phyloP scores from a whole-genome alignment of 805 yeast species.

The Monosporozyma unispora region DNA sequence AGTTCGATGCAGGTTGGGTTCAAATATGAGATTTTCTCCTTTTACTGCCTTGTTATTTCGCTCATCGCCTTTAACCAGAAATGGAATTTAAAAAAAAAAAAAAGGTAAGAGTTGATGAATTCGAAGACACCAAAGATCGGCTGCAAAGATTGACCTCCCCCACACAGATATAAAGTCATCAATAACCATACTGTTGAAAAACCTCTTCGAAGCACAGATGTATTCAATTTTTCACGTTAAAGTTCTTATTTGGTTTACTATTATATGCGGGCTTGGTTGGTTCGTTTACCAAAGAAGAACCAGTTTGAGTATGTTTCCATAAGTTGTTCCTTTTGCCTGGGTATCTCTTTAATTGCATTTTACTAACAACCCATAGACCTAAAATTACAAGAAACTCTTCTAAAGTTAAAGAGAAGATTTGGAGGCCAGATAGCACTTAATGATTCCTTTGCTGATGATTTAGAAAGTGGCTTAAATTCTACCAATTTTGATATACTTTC shows the following conservation, averaged over 20 bases:
- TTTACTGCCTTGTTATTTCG: too few relatives aligned
- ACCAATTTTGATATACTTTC: constrained; percentile 43
- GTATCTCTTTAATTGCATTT: background rate
- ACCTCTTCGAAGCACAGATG: background rate
- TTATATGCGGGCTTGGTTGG: constrained; percentile 2
- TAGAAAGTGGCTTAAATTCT: constrained; percentile 52
- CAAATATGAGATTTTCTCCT: too few relatives aligned
- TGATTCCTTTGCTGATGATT: constrained; percentile 37
- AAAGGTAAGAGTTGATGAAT: background rate
- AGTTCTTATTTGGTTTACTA: constrained; percentile 6
- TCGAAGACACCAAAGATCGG: background rate
- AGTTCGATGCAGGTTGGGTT: too few relatives aligned
- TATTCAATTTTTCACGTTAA: constrained; percentile 4
- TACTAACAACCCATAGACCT: constrained; percentile 10
- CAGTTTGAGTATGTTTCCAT: constrained; percentile 10
- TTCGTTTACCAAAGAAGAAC: constrained; percentile 7
- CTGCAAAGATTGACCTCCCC: background rate
- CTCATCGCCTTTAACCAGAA: too few relatives aligned
- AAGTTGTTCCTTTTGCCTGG: background rate
- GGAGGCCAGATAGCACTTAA: constrained; percentile 22
- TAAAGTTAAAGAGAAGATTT: constrained; percentile 18
- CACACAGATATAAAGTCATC: background rate
- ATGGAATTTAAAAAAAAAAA: background rate
- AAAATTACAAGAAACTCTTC: constrained; percentile 10
- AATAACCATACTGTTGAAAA: background rate